Conservation (phyloP, 73 alveolate species). For the Stentor coeruleus region DNA sequence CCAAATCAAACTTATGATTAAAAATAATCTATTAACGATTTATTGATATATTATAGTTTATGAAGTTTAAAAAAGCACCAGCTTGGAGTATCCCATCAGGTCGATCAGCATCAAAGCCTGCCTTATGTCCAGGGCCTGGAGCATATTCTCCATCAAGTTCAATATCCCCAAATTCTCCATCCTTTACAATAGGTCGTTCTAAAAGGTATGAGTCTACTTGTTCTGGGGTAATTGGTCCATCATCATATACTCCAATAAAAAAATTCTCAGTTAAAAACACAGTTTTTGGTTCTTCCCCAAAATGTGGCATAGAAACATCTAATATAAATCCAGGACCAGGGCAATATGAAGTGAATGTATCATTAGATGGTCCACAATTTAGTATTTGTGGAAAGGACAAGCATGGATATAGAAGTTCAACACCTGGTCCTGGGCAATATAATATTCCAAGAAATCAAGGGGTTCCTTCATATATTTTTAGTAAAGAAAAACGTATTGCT, state of each 20-base stretch:
- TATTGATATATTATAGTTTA: no score
- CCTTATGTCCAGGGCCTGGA: slow-evolving; percentile 26
- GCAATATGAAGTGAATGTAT: neutral
- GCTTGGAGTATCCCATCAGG: no score
- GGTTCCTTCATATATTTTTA: neutral
- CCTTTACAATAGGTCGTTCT: neutral
- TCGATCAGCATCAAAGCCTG: no score
- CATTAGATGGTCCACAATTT: neutral
- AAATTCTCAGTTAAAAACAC: neutral
- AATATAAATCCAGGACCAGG: slow-evolving; percentile 20
- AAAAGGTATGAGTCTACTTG: neutral
- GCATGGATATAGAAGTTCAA: neutral
- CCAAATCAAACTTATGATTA: no score
- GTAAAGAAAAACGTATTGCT: neutral
- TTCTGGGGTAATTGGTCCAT: neutral
- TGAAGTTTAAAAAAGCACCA: no score
- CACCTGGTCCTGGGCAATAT: slow-evolving; percentile 4
- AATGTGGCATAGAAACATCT: neutral
- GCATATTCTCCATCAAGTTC: neutral
- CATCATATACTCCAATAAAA: neutral
- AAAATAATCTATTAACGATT: no score
- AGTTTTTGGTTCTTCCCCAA: slow-evolving; percentile 4
- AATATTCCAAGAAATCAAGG: neutral
- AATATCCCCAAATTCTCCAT: neutral
- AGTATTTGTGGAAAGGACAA: neutral